Percentiles rank a stretch among this genome's conserved stretches.
These are phyloP conservation scores for Purpureocillium lavendulum DNA, from an alignment of 2,329 filamentous ascomycete species.

Conservation along the genomic window DNA sequence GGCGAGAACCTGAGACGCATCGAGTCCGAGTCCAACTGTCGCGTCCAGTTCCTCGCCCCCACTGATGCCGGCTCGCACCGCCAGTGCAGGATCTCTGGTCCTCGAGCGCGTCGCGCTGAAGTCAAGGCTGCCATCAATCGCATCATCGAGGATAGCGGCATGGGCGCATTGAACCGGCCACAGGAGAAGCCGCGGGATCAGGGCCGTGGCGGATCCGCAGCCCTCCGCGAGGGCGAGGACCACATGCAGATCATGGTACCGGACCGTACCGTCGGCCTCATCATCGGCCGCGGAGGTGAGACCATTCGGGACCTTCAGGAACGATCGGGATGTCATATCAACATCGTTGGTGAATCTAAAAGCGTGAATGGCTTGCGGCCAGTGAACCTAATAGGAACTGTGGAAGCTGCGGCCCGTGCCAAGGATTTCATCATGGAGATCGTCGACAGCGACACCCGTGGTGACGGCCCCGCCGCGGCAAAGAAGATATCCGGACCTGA, in stretches of 20 bases:
- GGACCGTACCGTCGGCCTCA: slow-evolving; percentile 83
- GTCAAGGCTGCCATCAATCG: slow-evolving; percentile 78
- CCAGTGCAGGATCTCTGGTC: slow-evolving; percentile 79
- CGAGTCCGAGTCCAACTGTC: slow-evolving; percentile 71
- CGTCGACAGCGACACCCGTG: slow-evolving; percentile 79
- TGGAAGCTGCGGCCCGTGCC: slow-evolving; percentile 64
- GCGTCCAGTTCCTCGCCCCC: slow-evolving; percentile 81
- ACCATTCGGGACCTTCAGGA: slow-evolving; percentile 91
- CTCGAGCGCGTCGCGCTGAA: slow-evolving; percentile 60
- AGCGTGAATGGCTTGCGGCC: slow-evolving; percentile 83
- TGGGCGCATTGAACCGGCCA: slow-evolving; percentile 38
- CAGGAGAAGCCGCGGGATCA: slow-evolving; percentile 31
- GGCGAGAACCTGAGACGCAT: slow-evolving; percentile 84
- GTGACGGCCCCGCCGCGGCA: slow-evolving; percentile 29
- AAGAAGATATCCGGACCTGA: slow-evolving; percentile 18
- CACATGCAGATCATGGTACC: slow-evolving; percentile 91
- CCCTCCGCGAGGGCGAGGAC: slow-evolving; percentile 70
- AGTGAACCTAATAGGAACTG: slow-evolving; percentile 80
- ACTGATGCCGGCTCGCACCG: slow-evolving; percentile 66
- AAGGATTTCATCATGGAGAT: slow-evolving; percentile 90
- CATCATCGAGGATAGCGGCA: slow-evolving; percentile 71
- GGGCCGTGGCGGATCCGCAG: slow-evolving; percentile 28
- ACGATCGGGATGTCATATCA: slow-evolving; percentile 87
- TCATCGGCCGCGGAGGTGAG: slow-evolving; percentile 89
- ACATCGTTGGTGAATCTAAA: slow-evolving; percentile 89